Conservation (phyloP, 73 alveolate species). For the Paramecium biaurelia region DNA sequence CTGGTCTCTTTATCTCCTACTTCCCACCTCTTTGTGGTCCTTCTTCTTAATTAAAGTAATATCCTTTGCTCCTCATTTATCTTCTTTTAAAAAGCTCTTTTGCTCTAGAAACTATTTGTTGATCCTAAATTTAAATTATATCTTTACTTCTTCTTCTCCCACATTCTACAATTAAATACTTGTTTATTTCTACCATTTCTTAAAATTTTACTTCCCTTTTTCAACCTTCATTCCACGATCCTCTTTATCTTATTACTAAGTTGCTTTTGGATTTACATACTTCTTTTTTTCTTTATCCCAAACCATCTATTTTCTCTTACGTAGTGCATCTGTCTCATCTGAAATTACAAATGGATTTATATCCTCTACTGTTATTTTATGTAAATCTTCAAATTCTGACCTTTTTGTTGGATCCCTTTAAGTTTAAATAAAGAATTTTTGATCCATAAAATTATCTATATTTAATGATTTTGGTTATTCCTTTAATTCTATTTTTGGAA, state of each 20-base stretch:
- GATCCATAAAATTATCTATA: slow-evolving; percentile 56
- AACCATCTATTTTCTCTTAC: slow-evolving; percentile 68
- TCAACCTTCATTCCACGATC: slow-evolving; percentile 65
- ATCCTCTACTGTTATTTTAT: slow-evolving; percentile 44
- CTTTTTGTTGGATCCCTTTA: slow-evolving; percentile 67
- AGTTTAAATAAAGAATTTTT: slow-evolving; percentile 46
- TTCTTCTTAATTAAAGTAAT: slow-evolving; percentile 35
- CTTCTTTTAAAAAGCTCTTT: slow-evolving; percentile 65
- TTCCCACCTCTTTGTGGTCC: background rate
- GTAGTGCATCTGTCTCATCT: slow-evolving; percentile 71
- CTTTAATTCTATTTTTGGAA: slow-evolving; percentile 11
- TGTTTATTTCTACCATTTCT: slow-evolving; percentile 80
- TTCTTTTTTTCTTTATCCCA: slow-evolving; percentile 82
- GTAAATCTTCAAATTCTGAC: slow-evolving; percentile 69
- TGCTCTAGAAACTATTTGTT: slow-evolving; percentile 65
- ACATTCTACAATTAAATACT: slow-evolving; percentile 67
- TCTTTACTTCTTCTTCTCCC: slow-evolving; percentile 76
- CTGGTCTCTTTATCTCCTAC: slow-evolving; percentile 33
- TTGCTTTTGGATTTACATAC: slow-evolving; percentile 64
- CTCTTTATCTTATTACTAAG: slow-evolving; percentile 69
- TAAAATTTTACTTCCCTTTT: slow-evolving; percentile 72
- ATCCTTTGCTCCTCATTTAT: slow-evolving; percentile 60
- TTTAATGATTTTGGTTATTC: slow-evolving; percentile 58
- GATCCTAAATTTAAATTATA: slow-evolving; percentile 24
- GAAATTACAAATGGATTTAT: slow-evolving; percentile 63